Percentiles rank a stretch among this genome's conserved stretches.
Conservation (phyloP, 352 stramenopile species). For the Pythium aphanidermatum region DNA sequence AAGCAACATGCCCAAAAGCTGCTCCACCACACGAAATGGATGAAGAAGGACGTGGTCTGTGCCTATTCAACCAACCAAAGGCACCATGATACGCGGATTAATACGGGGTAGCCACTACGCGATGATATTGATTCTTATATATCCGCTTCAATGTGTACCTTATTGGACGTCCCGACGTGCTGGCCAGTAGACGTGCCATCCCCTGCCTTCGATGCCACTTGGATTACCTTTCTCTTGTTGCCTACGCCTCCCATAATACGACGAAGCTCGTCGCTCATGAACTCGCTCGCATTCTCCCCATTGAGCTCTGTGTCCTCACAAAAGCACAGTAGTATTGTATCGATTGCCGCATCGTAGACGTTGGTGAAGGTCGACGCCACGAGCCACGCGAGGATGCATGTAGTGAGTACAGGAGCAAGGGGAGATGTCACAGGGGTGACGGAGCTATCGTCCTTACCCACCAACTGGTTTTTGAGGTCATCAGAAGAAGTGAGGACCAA, state of each 20-base stretch:
- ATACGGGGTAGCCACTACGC: too few relatives aligned
- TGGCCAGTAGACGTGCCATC: constrained; percentile 1
- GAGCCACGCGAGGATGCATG: constrained; percentile 85
- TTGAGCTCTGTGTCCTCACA: constrained; percentile 88
- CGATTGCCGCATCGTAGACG: constrained; percentile 93
- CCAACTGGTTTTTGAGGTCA: too few relatives aligned
- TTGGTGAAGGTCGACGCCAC: constrained; percentile 88
- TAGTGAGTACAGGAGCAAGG: constrained; percentile 87
- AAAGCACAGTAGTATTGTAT: constrained; percentile 96
- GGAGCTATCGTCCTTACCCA: too few relatives aligned
- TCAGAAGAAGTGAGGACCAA: constrained; percentile 33
- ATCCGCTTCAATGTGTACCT: constrained; percentile 28
- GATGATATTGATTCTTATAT: too few relatives aligned
- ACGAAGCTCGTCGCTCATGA: constrained; percentile 74
- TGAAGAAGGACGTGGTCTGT: constrained; percentile 63
- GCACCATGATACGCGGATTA: too few relatives aligned
- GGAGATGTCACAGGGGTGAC: constrained; percentile 83
- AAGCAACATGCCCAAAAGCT: constrained; percentile 26
- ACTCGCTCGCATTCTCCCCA: constrained; percentile 49
- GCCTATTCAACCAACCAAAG: constrained; percentile 61
- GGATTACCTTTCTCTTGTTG: constrained; percentile 35
- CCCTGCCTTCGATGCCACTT: constrained; percentile 19
- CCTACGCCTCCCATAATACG: constrained; percentile 43
- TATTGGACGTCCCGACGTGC: constrained; percentile 4
- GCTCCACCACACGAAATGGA: constrained; percentile 42